Base-by-base conservation (phyloP, 768 basidiomycete genomes). In the Leccinellum rugosiceps region DNA sequence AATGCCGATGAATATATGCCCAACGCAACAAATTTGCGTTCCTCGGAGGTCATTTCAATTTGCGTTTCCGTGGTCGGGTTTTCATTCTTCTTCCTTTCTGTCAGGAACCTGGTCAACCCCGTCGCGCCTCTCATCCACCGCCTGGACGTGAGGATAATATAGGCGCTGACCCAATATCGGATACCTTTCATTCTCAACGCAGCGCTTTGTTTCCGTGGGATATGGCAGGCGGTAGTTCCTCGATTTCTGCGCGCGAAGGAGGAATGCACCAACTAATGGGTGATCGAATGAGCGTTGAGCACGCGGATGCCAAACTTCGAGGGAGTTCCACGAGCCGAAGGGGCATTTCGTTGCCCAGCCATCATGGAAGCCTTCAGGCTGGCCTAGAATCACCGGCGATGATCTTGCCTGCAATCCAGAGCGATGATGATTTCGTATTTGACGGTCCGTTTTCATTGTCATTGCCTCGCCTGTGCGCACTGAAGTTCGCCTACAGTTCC, bases 71-170 rank as follows among this genome's bases (percentile, higher is more conserved):
- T 50, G 28, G 38, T 46, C 17, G 30, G 28, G 31, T 25, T 46
- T 55, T 73, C 43, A 72, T 47, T 43, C 13, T 11, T 34, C 58
- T n/a, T 43, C 66, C 50, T 43, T 15, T 17, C 35, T 59, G 17
- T 52, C 63, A 91, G 91, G 90, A 92, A 74, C 90, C 90, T 48
- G 91, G 88, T 30, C 88, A 90, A 85, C 89, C 79, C n/a, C 89
- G 91, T 61, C 83, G 77, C n/a, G 75, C 74, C 32, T 89, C 90
- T 46, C 79, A 81, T 19, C 80, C 82, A 13, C 77, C 77, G 14
- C 84, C 83, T 43, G 64, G 77, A 9, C 58, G 81, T 25, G 82
- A 79, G 35, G 80, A 77, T 50, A 73, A 83, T 56, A 72, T 87
- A 44, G 80, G 76, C 13, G 63, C 82, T 50, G 80, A 80, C 46